Conservation (phyloP, 192 early-diverging fungal genomes). For the Dissophora ornata region DNA sequence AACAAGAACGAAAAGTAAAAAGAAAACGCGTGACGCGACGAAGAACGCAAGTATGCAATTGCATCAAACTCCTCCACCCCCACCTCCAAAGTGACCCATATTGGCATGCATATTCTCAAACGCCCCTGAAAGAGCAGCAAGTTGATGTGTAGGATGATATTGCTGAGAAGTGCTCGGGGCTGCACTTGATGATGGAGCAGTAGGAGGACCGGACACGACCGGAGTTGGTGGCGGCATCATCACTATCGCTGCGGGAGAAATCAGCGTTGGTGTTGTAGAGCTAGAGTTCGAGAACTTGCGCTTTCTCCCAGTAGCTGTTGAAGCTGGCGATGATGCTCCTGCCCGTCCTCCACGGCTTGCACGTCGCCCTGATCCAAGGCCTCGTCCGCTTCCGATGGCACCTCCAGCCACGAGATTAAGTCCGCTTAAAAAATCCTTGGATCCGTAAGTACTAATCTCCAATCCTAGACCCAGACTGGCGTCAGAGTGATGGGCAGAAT, state of each 20-base stretch:
- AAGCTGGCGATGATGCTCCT: neutral
- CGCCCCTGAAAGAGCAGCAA: neutral
- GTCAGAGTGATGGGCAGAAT: neutral
- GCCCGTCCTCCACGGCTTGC: neutral
- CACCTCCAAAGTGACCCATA: constrained; percentile 5
- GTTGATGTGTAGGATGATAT: neutral
- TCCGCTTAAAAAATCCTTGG: neutral
- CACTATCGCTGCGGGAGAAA: neutral
- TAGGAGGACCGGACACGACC: neutral
- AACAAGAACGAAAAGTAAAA: too few relatives aligned
- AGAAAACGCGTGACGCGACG: too few relatives aligned
- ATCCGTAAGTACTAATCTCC: neutral
- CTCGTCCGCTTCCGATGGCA: neutral
- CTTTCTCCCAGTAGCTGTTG: neutral
- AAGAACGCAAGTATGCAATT: too few relatives aligned
- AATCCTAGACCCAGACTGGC: constrained; percentile 5
- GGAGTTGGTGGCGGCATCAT: neutral
- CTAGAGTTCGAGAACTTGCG: constrained; percentile 6
- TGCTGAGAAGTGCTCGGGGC: neutral
- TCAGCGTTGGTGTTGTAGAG: neutral
- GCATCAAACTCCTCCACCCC: constrained; percentile 3
- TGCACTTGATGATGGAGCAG: neutral
- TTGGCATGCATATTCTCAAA: neutral
- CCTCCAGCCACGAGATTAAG: neutral
- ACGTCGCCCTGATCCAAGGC: neutral